Base-by-base conservation (phyloP, 2,329 filamentous ascomycete species). In the Lasiodiplodia citricola region DNA sequence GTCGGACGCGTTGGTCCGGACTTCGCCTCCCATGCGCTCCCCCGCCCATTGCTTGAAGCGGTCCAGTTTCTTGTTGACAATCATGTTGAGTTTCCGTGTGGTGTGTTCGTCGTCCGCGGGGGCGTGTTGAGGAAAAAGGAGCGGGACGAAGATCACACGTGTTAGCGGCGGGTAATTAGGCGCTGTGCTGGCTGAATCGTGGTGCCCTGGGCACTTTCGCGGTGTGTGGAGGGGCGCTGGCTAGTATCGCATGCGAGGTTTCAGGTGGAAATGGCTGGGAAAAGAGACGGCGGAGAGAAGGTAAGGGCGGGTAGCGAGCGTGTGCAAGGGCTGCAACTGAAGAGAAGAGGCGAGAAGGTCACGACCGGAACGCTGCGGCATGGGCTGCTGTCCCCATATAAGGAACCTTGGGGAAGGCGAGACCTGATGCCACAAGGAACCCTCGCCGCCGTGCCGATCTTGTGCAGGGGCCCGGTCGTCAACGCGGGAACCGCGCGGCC, bases 31-130 rank as follows among this genome's bases (percentile, higher is more conserved):
- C 92, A 98, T 97, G 83, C 94, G 93, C 84, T 98, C 95, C 74
- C 93, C 93, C 47, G 94, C 93, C 95, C 95, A 98, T 91, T 98
- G 95, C 85, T 95, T 96, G 85, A 97, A 91, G 77, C 95, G 91
- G 83, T 94, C 95, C 79, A 98, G 89, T 80, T 96, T 97, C 86
- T 97, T 97, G 82, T 89, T 90, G 80, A 90, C 84, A 75, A 88
- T 88, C 86, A 88, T 88, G 68, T 35, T 73, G 70, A 76, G 69
- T 47, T 21, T 60, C 25, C 25, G 44, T 14, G n/a, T 51, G 54
- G 31, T 51, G 38, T 35, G 25, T 25, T 35, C 60, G 44, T 38
- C 47, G 60, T 52, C 47, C 60, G 47, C 44, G 47, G 51, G 23
- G 47, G 60, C 35, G 31, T 64, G 47, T 38, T 23, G 65, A 21